A percentile compares a stretch with the other conserved stretches of the same genome.
phyloP scores from a whole-genome alignment of 1,139 yeast species.

The Taiozyma onychis region DNA sequence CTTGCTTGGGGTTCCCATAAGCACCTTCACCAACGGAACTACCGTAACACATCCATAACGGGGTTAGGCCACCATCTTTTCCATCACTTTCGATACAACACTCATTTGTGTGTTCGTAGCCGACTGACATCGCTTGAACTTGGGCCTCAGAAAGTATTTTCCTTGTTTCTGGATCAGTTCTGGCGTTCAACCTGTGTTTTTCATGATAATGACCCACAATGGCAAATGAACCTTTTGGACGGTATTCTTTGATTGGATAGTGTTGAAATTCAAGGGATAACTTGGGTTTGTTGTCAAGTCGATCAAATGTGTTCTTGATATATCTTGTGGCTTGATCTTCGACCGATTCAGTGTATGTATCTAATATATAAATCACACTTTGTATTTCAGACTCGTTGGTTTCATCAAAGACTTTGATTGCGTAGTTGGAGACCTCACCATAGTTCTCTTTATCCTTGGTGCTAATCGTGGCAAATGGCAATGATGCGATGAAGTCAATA shows the following conservation, averaged over 20 bases:
- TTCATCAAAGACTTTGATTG: slow-evolving; percentile 12
- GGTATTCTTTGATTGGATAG: slow-evolving; percentile 45
- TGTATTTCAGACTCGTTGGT: slow-evolving; percentile 5
- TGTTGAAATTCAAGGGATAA: slow-evolving; percentile 38
- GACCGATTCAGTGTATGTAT: slow-evolving; percentile 7
- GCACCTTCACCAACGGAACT: slow-evolving; percentile 53
- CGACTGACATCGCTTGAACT: slow-evolving; percentile 41
- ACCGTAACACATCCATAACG: slow-evolving; percentile 51
- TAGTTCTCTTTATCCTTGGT: not conserved
- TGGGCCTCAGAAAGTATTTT: slow-evolving; percentile 16
- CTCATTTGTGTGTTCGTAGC: slow-evolving; percentile 53
- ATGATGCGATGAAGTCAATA: slow-evolving; percentile 15
- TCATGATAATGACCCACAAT: slow-evolving; percentile 46
- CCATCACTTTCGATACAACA: slow-evolving; percentile 36
- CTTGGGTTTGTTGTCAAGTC: slow-evolving; percentile 11
- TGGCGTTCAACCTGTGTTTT: slow-evolving; percentile 32
- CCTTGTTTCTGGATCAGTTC: slow-evolving; percentile 26
- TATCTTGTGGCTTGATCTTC: slow-evolving; percentile 2
- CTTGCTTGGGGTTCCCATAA: slow-evolving; percentile 24
- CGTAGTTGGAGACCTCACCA: slow-evolving; percentile 14
- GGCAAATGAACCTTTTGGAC: slow-evolving; percentile 43
- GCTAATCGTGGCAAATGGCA: slow-evolving; percentile 19
- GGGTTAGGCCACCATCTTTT: slow-evolving; percentile 7
- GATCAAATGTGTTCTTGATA: slow-evolving; percentile 5
- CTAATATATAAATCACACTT: slow-evolving; percentile 16